These are phyloP conservation scores for Schizosaccharomyces versatilis DNA, from an alignment of 1,139 yeast genomes.

Conservation along the genomic window DNA sequence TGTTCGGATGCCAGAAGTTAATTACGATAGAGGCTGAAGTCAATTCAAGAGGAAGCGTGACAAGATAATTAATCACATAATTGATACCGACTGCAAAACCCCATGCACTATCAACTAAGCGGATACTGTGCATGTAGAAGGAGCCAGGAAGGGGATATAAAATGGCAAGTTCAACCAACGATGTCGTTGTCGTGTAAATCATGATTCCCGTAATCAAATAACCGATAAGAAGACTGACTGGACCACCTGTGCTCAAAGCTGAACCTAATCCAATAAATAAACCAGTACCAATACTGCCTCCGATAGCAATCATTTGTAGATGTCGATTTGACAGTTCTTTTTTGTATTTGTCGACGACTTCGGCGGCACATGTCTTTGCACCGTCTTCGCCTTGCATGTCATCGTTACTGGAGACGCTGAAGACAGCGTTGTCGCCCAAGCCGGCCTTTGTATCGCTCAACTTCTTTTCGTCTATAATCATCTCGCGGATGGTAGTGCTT, in stretches of 20 bases:
- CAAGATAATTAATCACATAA: constrained; percentile 76
- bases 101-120: constrained; percentile 25
- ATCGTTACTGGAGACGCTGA: constrained; percentile 20
- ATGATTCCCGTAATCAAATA: constrained; percentile 46
- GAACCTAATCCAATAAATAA: constrained; percentile 55
- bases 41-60: constrained; percentile 60
- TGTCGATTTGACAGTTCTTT: constrained; percentile 22
- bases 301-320: constrained; percentile 50
- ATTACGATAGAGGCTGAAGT: constrained; percentile 61
- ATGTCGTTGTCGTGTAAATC: constrained; percentile 46
- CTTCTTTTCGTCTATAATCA: no score
- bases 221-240: constrained; percentile 55
- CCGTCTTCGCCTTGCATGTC: constrained; percentile 27
- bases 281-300: constrained; percentile 70
- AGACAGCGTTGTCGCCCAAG: constrained; percentile 53
- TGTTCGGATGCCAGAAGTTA: constrained; percentile 32
- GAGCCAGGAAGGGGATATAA: constrained; percentile 46
- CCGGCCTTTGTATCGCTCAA: no score
- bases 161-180: constrained; percentile 50
- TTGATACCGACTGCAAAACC: constrained; percentile 69
- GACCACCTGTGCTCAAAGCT: constrained; percentile 48
- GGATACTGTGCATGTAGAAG: constrained; percentile 45
- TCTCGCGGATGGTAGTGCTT: no score
- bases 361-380: not conserved
- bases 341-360: no score